Evolutionary conservation across 768 basidiomycete species (phyloP).

Genomic region (Trametes elegans): DNA sequence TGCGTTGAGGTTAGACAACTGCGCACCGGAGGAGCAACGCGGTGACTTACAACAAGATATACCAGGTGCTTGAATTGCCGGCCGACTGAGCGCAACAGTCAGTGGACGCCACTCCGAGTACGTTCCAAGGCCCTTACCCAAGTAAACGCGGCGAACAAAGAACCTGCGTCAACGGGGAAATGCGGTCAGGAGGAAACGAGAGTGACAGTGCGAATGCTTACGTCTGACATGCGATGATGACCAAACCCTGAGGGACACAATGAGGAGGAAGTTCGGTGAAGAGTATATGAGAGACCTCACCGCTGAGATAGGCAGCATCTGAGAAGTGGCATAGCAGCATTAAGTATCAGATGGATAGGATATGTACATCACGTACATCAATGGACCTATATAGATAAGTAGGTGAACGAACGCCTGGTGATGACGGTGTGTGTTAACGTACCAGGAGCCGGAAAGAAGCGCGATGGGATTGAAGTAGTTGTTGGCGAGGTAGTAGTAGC

Average conservation of each 20-base stretch:
- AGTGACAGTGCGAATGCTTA: not conserved
- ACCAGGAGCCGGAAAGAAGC: not conserved
- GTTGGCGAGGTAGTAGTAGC: constrained; percentile 2
- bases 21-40: not conserved
- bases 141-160: not conserved
- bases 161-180: not conserved
- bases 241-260: not conserved
- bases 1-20: not conserved
- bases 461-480: constrained; percentile 1
- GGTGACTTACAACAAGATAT: not conserved
- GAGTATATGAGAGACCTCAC: not conserved
- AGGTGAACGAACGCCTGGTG: not conserved
- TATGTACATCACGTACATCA: not conserved
- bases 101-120: not conserved
- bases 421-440: not conserved
- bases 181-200: not conserved
- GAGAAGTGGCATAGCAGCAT: not conserved
- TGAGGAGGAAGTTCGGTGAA: not conserved
- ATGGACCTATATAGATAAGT: not conserved
- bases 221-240: not conserved
- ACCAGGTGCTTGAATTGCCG: not conserved
- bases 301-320: not conserved
- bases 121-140: not conserved
- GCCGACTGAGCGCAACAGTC: not conserved
- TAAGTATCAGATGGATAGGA: not conserved